phyloP scores from a whole-genome alignment of 129 eudicot genomes.

The Mikania micrantha region DNA sequence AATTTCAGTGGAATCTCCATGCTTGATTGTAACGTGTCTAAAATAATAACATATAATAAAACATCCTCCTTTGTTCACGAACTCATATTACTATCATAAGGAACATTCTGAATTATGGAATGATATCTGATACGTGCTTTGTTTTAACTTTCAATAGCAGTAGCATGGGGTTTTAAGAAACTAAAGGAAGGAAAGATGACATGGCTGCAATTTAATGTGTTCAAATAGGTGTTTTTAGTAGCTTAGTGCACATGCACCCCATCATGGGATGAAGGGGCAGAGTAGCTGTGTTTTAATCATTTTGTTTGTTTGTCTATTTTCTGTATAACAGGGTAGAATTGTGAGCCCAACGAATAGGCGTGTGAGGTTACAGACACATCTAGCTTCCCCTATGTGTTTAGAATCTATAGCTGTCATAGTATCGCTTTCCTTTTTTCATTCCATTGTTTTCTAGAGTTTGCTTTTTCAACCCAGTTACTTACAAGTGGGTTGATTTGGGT shows the following conservation, averaged over 20 bases:
- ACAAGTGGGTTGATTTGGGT: neutral
- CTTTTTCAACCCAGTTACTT: neutral
- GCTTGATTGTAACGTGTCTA: neutral
- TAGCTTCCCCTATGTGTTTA: neutral
- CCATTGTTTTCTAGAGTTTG: neutral
- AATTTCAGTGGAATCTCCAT: neutral
- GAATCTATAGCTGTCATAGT: neutral
- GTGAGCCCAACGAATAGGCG: neutral
- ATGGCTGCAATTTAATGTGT: neutral
- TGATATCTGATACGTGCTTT: neutral
- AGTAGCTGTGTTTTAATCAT: neutral
- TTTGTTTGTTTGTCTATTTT: neutral
- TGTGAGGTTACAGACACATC: neutral
- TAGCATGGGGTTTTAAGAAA: neutral
- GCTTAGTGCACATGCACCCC: neutral
- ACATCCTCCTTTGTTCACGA: slow-evolving; percentile 3
- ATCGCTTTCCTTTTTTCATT: neutral
- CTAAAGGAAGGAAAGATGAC: neutral
- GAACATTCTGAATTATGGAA: neutral
- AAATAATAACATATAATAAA: neutral
- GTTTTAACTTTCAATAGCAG: neutral
- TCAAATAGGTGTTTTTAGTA: neutral
- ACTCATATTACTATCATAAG: neutral
- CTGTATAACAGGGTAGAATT: neutral
- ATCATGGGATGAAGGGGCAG: neutral